Percentiles rank a stretch among this genome's conserved stretches.
Evolutionary conservation across 2,329 filamentous ascomycete genomes (phyloP).

Genomic region (Diaporthe ampelina): DNA sequence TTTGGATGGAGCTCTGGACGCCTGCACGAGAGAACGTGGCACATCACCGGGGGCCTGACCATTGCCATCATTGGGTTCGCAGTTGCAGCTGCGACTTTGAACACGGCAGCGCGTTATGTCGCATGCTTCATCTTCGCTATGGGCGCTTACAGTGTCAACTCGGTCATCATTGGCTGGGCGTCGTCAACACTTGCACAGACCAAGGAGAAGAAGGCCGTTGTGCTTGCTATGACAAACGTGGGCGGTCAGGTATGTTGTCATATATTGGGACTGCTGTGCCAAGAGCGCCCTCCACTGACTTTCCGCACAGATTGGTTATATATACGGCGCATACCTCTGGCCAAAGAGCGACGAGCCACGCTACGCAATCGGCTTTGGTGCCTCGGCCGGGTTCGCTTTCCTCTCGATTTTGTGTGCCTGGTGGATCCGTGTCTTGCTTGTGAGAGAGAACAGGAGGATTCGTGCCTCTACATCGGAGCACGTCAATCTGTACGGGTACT

Average conservation of each 20-base stretch:
- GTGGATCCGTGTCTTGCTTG: conserved; percentile 22
- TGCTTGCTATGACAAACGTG: conserved; percentile 51
- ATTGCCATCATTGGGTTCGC: conserved; percentile 57
- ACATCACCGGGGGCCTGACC: conserved; percentile 55
- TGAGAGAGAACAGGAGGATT: conserved; percentile 3
- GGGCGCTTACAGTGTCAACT: conserved; percentile 56
- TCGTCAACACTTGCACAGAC: conserved; percentile 57
- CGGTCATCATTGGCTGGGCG: conserved; percentile 59
- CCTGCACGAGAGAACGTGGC: conserved; percentile 58
- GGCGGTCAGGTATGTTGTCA: conserved; percentile 42
- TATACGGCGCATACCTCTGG: conserved; percentile 58
- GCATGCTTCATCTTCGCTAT: conserved; percentile 54
- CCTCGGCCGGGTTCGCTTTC: conserved; percentile 24
- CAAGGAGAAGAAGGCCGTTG: conserved; percentile 59
- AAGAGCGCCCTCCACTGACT: neutral
- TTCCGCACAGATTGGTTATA: conserved; percentile 50
- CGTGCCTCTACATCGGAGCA: conserved; percentile 22
- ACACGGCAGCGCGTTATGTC: conserved; percentile 50
- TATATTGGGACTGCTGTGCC: too few species aligned
- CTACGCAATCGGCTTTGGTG: conserved; percentile 41
- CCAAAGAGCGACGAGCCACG: conserved; percentile 48
- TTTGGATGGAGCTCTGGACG: conserved; percentile 59
- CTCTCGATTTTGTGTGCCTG: conserved; percentile 25
- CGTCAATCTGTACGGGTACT: conserved; percentile 14
- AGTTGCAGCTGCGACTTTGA: conserved; percentile 49